These are phyloP conservation scores for Coelastrella sp. DNA, from an alignment of 139 green algal species.

Conservation along the genomic window DNA sequence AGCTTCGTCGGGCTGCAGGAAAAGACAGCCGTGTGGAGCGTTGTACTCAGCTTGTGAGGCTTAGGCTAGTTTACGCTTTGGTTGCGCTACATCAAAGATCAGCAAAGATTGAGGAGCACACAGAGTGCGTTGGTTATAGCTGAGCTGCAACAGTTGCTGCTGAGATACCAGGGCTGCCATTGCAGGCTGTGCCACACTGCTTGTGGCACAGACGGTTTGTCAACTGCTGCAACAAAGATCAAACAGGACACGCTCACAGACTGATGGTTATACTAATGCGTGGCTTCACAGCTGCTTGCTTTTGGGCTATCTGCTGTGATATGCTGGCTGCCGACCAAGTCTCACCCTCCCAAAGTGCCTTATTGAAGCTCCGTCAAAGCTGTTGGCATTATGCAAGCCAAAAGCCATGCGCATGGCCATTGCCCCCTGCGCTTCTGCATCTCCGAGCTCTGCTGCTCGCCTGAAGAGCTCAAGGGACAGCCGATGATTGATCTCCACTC, in stretches of 20 bases:
- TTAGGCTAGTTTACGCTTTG: too few relatives aligned
- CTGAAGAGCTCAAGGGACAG: slow-evolving; percentile 78
- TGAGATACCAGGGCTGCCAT: too few relatives aligned
- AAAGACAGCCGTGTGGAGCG: neutral
- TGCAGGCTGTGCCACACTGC: too few relatives aligned
- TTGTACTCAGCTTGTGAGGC: too few relatives aligned
- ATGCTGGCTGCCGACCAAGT: neutral
- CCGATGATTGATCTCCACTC: slow-evolving; percentile 61
- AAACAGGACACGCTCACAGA: too few relatives aligned
- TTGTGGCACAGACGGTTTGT: too few relatives aligned
- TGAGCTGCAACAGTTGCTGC: too few relatives aligned
- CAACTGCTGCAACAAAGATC: too few relatives aligned
- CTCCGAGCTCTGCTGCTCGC: slow-evolving; percentile 71
- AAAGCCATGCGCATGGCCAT: slow-evolving; percentile 71
- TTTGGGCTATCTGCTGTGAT: neutral
- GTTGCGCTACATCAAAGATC: too few relatives aligned
- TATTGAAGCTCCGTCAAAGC: slow-evolving; percentile 46
- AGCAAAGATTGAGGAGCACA: too few relatives aligned
- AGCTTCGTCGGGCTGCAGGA: slow-evolving; percentile 62
- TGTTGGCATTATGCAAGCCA: slow-evolving; percentile 69
- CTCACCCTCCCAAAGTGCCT: slow-evolving; percentile 56
- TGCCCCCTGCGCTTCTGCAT: slow-evolving; percentile 80
- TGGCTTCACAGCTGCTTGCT: neutral
- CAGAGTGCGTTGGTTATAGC: too few relatives aligned
- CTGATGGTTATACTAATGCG: too few relatives aligned